These are phyloP conservation scores for Bretziella fagacearum DNA, from an alignment of 2,329 filamentous ascomycete genomes.

Conservation along the genomic window DNA sequence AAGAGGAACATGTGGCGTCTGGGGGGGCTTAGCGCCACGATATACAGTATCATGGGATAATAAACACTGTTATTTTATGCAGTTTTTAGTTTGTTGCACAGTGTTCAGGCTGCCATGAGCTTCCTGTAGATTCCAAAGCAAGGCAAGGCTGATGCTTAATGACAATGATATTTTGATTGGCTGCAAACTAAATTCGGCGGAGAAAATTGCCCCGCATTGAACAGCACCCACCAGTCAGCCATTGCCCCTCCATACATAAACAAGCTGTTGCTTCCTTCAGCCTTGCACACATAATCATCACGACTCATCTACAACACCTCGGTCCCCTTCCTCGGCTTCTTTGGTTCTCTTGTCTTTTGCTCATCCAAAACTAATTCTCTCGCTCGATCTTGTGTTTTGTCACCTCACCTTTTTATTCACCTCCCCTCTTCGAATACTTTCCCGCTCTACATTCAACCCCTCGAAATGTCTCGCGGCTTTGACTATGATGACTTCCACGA, in stretches of 20 bases:
- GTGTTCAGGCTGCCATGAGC: conserved; percentile 1
- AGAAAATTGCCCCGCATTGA: neutral
- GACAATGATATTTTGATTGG: neutral
- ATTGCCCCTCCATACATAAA: neutral
- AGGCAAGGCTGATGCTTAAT: neutral
- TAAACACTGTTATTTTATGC: neutral
- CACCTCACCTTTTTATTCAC: neutral
- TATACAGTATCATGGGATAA: neutral
- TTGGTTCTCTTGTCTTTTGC: neutral
- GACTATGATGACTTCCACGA: conserved; percentile 15
- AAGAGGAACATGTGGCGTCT: neutral
- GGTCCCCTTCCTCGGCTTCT: neutral
- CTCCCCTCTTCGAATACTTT: neutral
- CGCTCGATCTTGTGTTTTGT: neutral
- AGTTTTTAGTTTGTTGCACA: neutral
- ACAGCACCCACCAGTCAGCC: neutral
- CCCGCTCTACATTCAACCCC: neutral
- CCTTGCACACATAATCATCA: neutral
- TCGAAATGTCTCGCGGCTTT: conserved; percentile 11
- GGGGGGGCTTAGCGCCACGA: too few relatives aligned
- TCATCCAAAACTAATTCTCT: neutral
- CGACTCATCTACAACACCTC: neutral
- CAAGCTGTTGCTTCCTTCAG: neutral
- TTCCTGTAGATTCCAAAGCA: neutral
- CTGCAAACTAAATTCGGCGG: neutral